These are phyloP conservation scores for Flaveria linearis DNA, from an alignment of 129 eudicot genomes.

Conservation along the genomic window DNA sequence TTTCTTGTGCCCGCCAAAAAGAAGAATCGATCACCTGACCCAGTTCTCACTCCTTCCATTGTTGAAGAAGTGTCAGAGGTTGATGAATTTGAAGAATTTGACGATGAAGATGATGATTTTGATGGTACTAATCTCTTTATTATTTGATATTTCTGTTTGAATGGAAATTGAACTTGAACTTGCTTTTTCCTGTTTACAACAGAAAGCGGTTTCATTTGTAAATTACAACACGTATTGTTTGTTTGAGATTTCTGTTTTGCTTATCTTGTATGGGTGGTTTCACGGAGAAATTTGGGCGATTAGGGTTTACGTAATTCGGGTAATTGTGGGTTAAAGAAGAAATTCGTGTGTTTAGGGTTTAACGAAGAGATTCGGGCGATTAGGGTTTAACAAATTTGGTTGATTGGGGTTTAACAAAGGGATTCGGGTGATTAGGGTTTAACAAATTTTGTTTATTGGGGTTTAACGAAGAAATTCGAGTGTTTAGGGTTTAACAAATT, in stretches of 20 bases:
- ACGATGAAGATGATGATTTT: slow-evolving; percentile 41
- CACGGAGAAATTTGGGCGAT: not conserved
- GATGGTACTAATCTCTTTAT: not conserved
- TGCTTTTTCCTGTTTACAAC: not conserved
- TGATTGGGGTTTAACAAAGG: no score
- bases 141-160: slow-evolving; percentile 3
- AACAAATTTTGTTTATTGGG: not conserved
- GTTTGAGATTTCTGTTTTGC: slow-evolving; percentile 2
- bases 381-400: slow-evolving; percentile 9
- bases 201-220: not conserved
- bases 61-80: slow-evolving; percentile 48
- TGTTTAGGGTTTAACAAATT: not conserved
- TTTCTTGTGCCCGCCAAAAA: slow-evolving; percentile 50
- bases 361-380: not conserved
- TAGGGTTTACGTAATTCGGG: no score
- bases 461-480: no score
- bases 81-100: slow-evolving; percentile 52
- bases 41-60: slow-evolving; percentile 54
- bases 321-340: not conserved
- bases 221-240: not conserved
- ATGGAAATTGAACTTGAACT: not conserved
- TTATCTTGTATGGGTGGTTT: not conserved
- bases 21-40: slow-evolving; percentile 41
- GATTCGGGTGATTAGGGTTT: no score
- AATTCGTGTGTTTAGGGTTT: not conserved